Evolutionary conservation across 2,329 filamentous ascomycete species (phyloP).

Genomic region (Colletotrichum sp.): DNA sequence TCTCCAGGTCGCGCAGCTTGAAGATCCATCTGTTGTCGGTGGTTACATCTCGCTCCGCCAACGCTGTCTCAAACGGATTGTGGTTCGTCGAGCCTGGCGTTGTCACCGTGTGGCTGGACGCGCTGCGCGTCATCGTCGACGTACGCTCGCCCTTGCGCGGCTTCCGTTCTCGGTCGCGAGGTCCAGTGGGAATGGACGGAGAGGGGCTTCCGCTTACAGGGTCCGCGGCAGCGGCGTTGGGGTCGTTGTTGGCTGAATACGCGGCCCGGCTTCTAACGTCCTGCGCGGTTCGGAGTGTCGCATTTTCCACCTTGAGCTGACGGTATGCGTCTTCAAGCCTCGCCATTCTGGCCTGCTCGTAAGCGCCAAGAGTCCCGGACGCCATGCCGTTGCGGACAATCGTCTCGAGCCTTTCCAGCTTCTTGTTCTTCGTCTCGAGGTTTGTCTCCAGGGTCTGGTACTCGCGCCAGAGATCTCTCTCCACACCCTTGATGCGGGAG

Average conservation of each 20-base stretch:
- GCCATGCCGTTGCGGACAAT: constrained; percentile 72
- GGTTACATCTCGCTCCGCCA: constrained; percentile 34
- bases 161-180: constrained; percentile 43
- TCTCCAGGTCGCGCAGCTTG: constrained; percentile 84
- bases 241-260: constrained; percentile 43
- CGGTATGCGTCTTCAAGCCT: constrained; percentile 66
- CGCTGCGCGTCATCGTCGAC: constrained; percentile 35
- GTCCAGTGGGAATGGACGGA: constrained; percentile 59
- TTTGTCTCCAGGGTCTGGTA: constrained; percentile 86
- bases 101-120: constrained; percentile 20
- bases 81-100: constrained; percentile 9
- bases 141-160: constrained; percentile 18
- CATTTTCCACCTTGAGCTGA: constrained; percentile 68
- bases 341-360: constrained; percentile 51
- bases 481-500: constrained; percentile 80
- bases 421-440: constrained; percentile 80
- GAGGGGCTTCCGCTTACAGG: constrained; percentile 52
- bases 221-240: constrained; percentile 37
- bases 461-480: constrained; percentile 88
- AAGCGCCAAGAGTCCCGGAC: constrained; percentile 47
- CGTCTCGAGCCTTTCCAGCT: constrained; percentile 85
- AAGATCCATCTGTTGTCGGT: constrained; percentile 82
- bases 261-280: constrained; percentile 60
- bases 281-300: constrained; percentile 70
- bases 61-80: constrained; percentile 21